Evolutionary conservation across 1,139 yeast species (phyloP).

Genomic region (Hyphopichia burtonii): DNA sequence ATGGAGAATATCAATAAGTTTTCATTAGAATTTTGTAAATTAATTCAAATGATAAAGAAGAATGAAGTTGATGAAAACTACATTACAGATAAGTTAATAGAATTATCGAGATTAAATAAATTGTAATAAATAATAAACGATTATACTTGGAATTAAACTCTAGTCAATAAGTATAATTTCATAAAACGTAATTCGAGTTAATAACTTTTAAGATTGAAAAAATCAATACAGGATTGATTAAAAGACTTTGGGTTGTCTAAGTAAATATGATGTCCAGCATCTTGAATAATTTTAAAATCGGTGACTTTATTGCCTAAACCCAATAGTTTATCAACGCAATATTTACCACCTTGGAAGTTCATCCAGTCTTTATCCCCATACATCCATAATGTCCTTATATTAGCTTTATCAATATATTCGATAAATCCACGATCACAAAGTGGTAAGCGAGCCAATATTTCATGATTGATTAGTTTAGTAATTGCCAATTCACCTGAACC

Average conservation of each 20-base stretch:
- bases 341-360: slow-evolving; percentile 42
- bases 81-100: not conserved
- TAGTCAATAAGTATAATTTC: not conserved
- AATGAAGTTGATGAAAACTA: not conserved
- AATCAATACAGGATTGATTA: slow-evolving; percentile 26
- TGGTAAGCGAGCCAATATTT: slow-evolving; percentile 40
- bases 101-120: not conserved
- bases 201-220: slow-evolving; percentile 8
- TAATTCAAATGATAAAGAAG: slow-evolving; percentile 2
- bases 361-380: slow-evolving; percentile 50
- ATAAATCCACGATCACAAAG: slow-evolving; percentile 42
- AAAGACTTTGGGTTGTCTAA: slow-evolving; percentile 39
- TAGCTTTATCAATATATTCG: slow-evolving; percentile 24
- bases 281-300: slow-evolving; percentile 22
- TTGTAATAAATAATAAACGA: not conserved
- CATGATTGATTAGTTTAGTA: slow-evolving; percentile 41
- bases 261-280: slow-evolving; percentile 46
- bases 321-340: slow-evolving; percentile 26
- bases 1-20: slow-evolving; percentile 1
- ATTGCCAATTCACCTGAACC: slow-evolving; percentile 49
- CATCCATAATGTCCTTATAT: slow-evolving; percentile 32
- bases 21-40: slow-evolving; percentile 4
- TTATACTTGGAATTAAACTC: not conserved
- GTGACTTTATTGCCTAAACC: slow-evolving; percentile 16
- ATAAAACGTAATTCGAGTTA: not conserved